These are phyloP conservation scores for Phylloporus sp. DNA, from an alignment of 768 basidiomycete species.

Conservation along the genomic window DNA sequence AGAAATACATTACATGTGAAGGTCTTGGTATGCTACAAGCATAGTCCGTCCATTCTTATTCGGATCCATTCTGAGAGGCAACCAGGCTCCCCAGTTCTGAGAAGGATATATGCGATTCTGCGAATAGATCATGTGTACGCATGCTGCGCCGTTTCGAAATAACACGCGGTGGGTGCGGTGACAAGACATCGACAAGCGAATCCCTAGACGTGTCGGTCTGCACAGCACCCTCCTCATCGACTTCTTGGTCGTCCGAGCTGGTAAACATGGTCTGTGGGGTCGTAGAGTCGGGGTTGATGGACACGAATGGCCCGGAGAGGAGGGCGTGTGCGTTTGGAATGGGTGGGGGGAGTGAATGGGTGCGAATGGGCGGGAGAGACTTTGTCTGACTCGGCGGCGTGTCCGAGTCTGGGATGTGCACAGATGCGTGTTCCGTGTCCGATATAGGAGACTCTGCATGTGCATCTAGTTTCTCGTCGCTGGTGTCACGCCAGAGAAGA, in stretches of 20 bases:
- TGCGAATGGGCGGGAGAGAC: conserved; percentile 5
- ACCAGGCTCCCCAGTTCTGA: conserved; percentile 25
- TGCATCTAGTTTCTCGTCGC: background rate
- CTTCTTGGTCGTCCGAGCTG: background rate
- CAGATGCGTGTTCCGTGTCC: background rate
- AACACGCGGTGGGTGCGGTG: conserved; percentile 11
- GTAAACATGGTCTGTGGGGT: background rate
- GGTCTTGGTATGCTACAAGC: background rate
- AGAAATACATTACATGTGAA: background rate
- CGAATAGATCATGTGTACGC: conserved; percentile 24
- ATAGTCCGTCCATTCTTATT: background rate
- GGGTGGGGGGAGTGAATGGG: conserved; percentile 8
- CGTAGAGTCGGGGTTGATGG: background rate
- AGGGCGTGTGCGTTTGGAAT: conserved; percentile 1
- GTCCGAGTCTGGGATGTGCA: too few species aligned
- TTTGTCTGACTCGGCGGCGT: background rate
- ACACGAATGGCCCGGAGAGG: background rate
- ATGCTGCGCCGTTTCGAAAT: conserved; percentile 15
- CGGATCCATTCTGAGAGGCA: conserved; percentile 2
- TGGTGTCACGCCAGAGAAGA: conserved; percentile 1
- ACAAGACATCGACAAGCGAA: conserved; percentile 18
- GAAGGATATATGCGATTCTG: conserved; percentile 25
- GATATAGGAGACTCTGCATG: background rate
- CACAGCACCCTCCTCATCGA: background rate
- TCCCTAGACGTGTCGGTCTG: conserved; percentile 5